These are phyloP conservation scores for Camelina laxa DNA, from an alignment of 345 rosid genomes.

Conservation along the genomic window DNA sequence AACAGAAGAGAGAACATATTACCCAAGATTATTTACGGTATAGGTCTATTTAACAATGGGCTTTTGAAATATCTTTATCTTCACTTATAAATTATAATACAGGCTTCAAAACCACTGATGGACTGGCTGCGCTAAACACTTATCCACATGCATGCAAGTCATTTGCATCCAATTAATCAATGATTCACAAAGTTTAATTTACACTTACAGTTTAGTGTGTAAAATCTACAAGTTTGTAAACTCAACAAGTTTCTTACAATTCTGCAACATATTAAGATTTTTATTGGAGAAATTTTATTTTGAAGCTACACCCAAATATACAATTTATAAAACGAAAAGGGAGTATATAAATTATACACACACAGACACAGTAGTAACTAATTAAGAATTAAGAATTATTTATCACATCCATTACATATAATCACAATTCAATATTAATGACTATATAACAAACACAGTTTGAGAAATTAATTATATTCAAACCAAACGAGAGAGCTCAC, in stretches of 20 bases:
- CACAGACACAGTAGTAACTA: slow-evolving; percentile 2
- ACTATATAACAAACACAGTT: neutral
- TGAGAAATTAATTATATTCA: neutral
- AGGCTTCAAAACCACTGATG: slow-evolving; percentile 5
- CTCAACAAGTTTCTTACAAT: no score
- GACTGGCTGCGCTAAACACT: slow-evolving; percentile 6
- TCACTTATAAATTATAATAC: slow-evolving; percentile 3
- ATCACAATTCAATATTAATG: slow-evolving; percentile 16
- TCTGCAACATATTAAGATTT: neutral
- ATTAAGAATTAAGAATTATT: neutral
- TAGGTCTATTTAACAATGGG: neutral
- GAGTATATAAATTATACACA: neutral
- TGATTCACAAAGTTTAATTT: neutral
- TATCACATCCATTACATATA: neutral
- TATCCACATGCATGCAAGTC: neutral
- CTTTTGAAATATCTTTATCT: neutral
- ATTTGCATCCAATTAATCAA: neutral
- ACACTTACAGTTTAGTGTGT: neutral
- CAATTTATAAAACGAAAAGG: neutral
- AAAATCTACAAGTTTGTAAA: no score
- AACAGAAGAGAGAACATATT: neutral
- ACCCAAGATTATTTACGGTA: neutral
- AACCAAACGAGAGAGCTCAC: neutral
- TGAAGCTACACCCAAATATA: neutral
- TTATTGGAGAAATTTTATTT: neutral